These are phyloP conservation scores for Colletotrichum coccodes DNA, from an alignment of 2,329 filamentous ascomycete species.

Conservation along the genomic window DNA sequence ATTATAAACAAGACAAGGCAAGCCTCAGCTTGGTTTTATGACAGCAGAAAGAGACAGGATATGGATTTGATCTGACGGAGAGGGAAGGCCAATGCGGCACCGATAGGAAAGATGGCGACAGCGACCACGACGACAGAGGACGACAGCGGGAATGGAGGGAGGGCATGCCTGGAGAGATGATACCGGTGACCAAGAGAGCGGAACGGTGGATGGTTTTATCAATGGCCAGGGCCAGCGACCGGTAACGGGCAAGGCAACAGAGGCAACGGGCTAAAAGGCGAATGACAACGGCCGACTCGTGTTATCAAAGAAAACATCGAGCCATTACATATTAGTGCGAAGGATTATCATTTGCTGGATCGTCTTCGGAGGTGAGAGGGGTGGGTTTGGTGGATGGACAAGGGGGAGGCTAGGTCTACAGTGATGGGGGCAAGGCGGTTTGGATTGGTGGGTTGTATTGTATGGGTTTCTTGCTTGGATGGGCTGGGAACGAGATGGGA, in stretches of 20 bases:
- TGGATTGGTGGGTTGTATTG: not conserved
- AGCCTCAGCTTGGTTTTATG: constrained; percentile 7
- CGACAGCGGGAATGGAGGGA: not conserved
- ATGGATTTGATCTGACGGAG: not conserved
- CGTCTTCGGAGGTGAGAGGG: constrained; percentile 6
- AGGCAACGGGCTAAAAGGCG: not conserved
- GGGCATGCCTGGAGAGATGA: constrained; percentile 9
- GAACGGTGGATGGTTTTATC: constrained; percentile 24
- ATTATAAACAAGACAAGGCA: constrained; percentile 6
- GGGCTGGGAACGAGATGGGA: not conserved
- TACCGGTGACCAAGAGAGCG: not conserved
- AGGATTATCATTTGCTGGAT: constrained; percentile 33
- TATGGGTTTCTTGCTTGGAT: not conserved
- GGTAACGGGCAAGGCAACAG: not conserved
- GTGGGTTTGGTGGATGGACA: constrained; percentile 9
- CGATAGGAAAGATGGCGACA: constrained; percentile 1
- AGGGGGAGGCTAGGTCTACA: not conserved
- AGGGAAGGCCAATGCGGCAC: not conserved
- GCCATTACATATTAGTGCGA: constrained; percentile 32
- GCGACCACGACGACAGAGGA: not conserved
- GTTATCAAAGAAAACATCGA: constrained; percentile 31
- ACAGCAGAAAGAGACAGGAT: not conserved
- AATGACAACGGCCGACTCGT: constrained; percentile 8
- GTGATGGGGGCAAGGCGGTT: not conserved
- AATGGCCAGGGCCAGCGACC: not conserved